Conservation (phyloP, 257 asterid genomes). For the Petunia secreta region DNA sequence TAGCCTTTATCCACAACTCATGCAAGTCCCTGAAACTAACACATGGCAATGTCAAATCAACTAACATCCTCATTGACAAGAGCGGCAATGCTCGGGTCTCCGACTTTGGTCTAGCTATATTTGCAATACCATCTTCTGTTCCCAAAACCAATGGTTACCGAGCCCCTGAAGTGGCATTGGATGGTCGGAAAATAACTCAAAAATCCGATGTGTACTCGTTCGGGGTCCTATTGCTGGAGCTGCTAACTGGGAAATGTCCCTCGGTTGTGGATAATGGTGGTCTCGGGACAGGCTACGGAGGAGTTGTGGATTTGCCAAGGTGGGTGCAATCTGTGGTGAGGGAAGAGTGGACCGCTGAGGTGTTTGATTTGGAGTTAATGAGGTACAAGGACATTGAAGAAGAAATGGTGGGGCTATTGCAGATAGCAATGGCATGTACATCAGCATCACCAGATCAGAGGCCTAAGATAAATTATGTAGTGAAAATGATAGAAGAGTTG, state of each 20-base stretch:
- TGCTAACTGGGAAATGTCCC: slow-evolving; percentile 89
- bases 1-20: slow-evolving; percentile 69
- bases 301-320: slow-evolving; percentile 78
- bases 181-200: slow-evolving; percentile 62
- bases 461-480: slow-evolving; percentile 66
- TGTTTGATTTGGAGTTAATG: slow-evolving; percentile 96
- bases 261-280: slow-evolving; percentile 51
- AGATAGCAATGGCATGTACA: slow-evolving; percentile 80
- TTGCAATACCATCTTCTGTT: slow-evolving; percentile 51
- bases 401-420: slow-evolving; percentile 94
- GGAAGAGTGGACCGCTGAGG: slow-evolving; percentile 99
- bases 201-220: slow-evolving; percentile 80
- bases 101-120: slow-evolving; percentile 76
- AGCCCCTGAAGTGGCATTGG: slow-evolving; percentile 74
- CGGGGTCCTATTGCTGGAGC: slow-evolving; percentile 84
- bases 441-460: slow-evolving; percentile 69
- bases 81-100: slow-evolving; percentile 66
- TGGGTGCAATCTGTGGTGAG: slow-evolving; percentile 99
- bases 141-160: slow-evolving; percentile 75
- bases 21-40: slow-evolving; percentile 67
- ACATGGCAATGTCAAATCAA: slow-evolving; percentile 92
- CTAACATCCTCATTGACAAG: slow-evolving; percentile 77
- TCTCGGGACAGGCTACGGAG: slow-evolving; percentile 53
- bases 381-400: slow-evolving; percentile 92
- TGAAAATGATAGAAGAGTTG: slow-evolving; percentile 86